A percentile compares a stretch with the other conserved stretches of the same genome.
phyloP scores from a whole-genome alignment of 305 asterid species.

The Fraxinus albicans region DNA sequence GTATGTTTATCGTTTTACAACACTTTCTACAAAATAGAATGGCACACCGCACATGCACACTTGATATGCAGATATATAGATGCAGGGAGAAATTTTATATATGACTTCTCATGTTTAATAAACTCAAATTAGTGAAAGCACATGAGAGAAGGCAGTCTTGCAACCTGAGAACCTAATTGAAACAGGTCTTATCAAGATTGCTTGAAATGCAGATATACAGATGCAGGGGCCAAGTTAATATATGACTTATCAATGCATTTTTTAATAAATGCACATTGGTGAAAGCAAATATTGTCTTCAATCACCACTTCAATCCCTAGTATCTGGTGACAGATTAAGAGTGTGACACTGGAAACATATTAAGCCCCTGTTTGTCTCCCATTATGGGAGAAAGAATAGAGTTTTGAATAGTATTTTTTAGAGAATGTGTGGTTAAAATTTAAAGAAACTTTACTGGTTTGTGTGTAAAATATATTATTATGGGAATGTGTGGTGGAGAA shows the following conservation, averaged over 20 bases:
- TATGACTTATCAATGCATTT: background rate
- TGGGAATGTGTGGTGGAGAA: too few species aligned
- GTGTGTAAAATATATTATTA: too few species aligned
- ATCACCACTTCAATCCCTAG: background rate
- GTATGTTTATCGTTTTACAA: background rate
- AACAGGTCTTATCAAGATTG: background rate
- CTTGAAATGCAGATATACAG: background rate
- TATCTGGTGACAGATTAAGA: background rate
- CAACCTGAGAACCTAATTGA: background rate
- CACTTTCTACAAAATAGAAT: background rate
- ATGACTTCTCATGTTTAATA: background rate
- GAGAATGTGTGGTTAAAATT: too few species aligned
- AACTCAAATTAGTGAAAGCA: background rate
- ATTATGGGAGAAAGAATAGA: too few species aligned
- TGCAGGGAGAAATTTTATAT: background rate
- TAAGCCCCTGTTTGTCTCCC: background rate
- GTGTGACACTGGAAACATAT: background rate
- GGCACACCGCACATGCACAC: background rate
- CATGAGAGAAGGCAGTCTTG: background rate
- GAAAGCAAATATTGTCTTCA: background rate
- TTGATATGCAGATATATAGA: background rate
- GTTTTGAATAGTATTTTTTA: too few species aligned
- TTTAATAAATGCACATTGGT: background rate
- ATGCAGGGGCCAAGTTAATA: background rate
- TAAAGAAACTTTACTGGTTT: too few species aligned